Evolutionary conservation across 306 rosid species (phyloP), one percentile per base, ranked within the genome.

Genomic region (Quercus wislizeni): DNA sequence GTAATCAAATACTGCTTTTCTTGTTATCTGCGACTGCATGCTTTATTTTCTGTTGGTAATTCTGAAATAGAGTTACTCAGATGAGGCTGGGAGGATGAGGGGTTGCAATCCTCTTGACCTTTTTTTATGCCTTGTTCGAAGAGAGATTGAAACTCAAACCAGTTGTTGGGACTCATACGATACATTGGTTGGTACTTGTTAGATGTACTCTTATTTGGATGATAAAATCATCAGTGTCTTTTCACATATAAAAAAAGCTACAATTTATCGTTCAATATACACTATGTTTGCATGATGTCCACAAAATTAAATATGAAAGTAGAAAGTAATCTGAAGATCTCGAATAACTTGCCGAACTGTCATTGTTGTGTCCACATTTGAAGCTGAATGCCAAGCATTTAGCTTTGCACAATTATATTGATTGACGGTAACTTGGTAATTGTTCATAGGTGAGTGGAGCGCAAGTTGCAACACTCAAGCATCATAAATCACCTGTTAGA

Each of bases 401-500:
- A 63, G 41, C 69, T 6, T 28, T 28, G 10, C 20, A 14, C n/a
- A 63, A 28, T 14, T 28, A 28, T 14, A 63, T 30, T 30, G 19
- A 28, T 75, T 77, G 61, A 52, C 27, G 71, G 54, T 65, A 73
- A 74, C 57, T 43, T 55, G 76, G 11, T 75, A 38, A 55, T 62
- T 81, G 31, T 52, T 4, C 76, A 75, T 80, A 95, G 99, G 90
- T 91, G 35, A 95, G 79, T 70, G 97, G 99, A 81, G 94, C 85
- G 13, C 86, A 82, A 89, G 99, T 95, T 51, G 97, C 97, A 6
- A 84, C 88, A n/a, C 88, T 95, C 35, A 90, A 90, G 91, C 95
- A 95, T 85, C 99, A 93, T 67, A 93, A 88, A 74, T 89, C 93
- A 21, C 92, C 97, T 11, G 98, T 91, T 28, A 90, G 99, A 84